Evolutionary conservation across 148 eudicot genomes (phyloP), one percentile per base, ranked within the genome.

Genomic region (Polygonum aviculare): DNA sequence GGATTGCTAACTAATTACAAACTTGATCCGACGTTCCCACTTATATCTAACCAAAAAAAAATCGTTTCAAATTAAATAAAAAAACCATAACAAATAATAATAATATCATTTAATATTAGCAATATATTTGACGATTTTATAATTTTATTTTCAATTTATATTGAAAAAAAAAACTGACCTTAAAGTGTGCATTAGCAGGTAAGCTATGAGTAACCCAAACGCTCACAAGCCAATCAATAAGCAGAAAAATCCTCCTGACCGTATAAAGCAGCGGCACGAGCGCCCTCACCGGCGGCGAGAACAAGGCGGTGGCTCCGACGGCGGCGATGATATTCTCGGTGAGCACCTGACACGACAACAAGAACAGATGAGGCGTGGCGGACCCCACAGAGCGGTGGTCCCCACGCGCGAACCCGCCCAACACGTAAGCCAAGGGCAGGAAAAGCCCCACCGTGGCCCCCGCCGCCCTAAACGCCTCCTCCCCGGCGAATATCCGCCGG

Each of bases 251-350:
- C 85, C 98, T 89, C 72, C 96, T 74, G 2, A 86, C 90, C 0
- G 98, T 95, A 63, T 95, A 95, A 8, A 95, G 80, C 83, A 92
- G 33, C 0, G 98, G 98, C 60, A 92, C 97, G 52, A 90, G 74
- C 2, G 98, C 96, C 67, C 98, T 90, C 48, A 95, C 91, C 1
- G 98, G 98, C n/a, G 98, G 89, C 26, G 96, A 95, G 83, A 92
- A 95, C 83, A 92, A 69, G 0, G 91, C 84, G 2, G 91, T 83
- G 2, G 90, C 67, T 26, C 31, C 31, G 31, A 1, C 31, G 36
- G 92, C 94, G 16, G 93, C 88, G 0, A 95, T 87, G 12, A 92
- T 73, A 73, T 95, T 92, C 81, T 95, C 97, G 1, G 94, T 92
- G 0, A 95, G 81, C n/a, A 95, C 92, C 76, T 95, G 98, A 71